Conservation (phyloP, 805 yeast species). For the Yamadazyma kitorensis region DNA sequence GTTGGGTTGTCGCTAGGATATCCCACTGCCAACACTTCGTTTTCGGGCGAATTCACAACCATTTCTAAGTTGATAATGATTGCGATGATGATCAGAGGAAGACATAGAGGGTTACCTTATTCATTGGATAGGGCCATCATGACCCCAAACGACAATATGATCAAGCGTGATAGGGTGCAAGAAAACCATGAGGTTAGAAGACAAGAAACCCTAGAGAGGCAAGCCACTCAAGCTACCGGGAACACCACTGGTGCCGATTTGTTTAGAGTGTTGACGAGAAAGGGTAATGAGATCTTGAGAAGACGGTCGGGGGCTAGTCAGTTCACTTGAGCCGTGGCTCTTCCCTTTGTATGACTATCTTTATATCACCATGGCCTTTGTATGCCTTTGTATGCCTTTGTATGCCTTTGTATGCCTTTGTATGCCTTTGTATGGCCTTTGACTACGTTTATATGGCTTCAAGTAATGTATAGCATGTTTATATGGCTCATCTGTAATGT, state of each 20-base stretch:
- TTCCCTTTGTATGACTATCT: no score
- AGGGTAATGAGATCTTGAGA: slow-evolving; percentile 11
- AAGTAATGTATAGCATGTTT: no score
- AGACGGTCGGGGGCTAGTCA: no score
- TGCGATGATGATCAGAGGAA: slow-evolving; percentile 89
- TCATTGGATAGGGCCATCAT: slow-evolving; percentile 91
- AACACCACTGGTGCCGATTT: slow-evolving; percentile 8
- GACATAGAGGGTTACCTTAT: slow-evolving; percentile 96
- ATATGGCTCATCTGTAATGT: no score
- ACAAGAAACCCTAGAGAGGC: slow-evolving; percentile 24
- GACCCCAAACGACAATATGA: slow-evolving; percentile 68
- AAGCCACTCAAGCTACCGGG: slow-evolving; percentile 9
- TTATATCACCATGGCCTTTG: no score
- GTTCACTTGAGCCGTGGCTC: no score
- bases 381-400: no score
- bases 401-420: no score
- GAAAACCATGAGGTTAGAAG: slow-evolving; percentile 46
- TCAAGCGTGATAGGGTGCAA: slow-evolving; percentile 58
- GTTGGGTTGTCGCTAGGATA: slow-evolving; percentile 92
- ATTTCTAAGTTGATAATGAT: slow-evolving; percentile 81
- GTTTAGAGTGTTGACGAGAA: slow-evolving; percentile 11
- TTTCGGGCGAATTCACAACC: slow-evolving; percentile 66
- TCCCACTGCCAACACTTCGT: slow-evolving; percentile 62
- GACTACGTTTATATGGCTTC: no score
- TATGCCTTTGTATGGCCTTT: no score